Conservation (phyloP, 1,284 basidiomycete genomes). For the Cutaneotrichosporon spelunceum region DNA sequence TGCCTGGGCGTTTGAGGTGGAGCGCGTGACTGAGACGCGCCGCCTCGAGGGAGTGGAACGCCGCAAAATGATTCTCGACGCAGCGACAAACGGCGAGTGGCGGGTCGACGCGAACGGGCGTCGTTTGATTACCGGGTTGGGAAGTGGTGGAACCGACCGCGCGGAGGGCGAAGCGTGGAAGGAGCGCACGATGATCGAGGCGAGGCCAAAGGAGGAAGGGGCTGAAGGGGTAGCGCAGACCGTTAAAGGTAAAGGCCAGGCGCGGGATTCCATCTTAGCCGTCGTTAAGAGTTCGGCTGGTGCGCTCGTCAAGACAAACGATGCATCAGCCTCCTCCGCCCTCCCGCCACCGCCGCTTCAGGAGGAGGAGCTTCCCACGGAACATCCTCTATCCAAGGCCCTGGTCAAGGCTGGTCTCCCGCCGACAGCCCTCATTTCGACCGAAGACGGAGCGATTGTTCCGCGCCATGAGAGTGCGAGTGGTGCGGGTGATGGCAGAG, state of each 20-base stretch:
- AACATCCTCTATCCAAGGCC: conserved; percentile 45
- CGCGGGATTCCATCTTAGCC: not conserved
- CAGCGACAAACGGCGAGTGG: conserved; percentile 39
- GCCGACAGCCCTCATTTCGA: conserved; percentile 44
- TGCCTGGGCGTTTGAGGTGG: conserved; percentile 88
- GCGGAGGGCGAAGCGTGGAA: conserved; percentile 42
- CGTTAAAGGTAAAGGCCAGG: not conserved
- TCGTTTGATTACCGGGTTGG: conserved; percentile 40
- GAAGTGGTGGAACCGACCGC: conserved; percentile 34
- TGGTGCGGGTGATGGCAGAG: conserved; percentile 35
- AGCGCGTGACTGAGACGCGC: conserved; percentile 64
- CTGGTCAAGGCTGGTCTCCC: conserved; percentile 48
- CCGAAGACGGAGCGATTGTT: conserved; percentile 43
- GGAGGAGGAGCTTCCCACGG: conserved; percentile 36
- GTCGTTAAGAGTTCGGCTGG: conserved; percentile 14
- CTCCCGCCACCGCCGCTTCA: conserved; percentile 12
- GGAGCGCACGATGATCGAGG: conserved; percentile 22
- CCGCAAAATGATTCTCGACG: conserved; percentile 49
- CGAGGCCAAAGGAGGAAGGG: not conserved
- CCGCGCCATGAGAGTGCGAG: conserved; percentile 40
- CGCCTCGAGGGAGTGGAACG: conserved; percentile 51
- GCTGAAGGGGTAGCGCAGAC: not conserved
- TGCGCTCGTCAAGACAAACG: conserved; percentile 25
- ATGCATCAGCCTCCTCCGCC: conserved; percentile 12
- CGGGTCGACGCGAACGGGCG: conserved; percentile 39